Base-by-base conservation (phyloP, 2,329 filamentous ascomycete species). In the Trichoderma brevicompactum region DNA sequence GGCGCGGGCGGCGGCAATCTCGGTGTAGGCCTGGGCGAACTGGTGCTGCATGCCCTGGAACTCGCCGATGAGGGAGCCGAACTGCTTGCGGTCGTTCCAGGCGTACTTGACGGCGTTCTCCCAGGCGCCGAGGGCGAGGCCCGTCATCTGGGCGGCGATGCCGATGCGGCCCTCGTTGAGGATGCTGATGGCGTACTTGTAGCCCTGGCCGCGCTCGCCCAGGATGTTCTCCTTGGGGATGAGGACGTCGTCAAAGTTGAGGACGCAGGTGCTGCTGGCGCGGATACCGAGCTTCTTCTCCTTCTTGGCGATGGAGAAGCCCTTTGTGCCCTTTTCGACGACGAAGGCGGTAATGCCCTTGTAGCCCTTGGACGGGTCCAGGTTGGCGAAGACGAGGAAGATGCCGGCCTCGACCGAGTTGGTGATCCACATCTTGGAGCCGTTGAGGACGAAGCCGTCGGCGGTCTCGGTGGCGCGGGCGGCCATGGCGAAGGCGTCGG, bases 31-130 rank as follows among this genome's bases (percentile, higher is more conserved):
- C 80, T 99, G 95, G 2, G 95, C 95, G 69, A 99, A 90, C 82
- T 99, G 95, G 82, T 97, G 94, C 82, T 98, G 94, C 95, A 99
- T 98, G 73, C 93, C 94, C 81, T 99, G 95, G 86, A 99, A 99
- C 77, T 96, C 92, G 74, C 95, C 95, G 67, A 99, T 89, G 63
- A 96, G 86, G 75, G 92, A 85, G 70, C 95, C 94, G 76, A 99
- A 99, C 82, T 99, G 95, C 82, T 92, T 93, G 74, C 95, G 91
- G 82, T 99, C 95, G 80, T 98, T 98, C 93, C 93, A 99, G 70
- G 93, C 93, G 80, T 99, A 98, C 68, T 86, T 68, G 67, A 91
- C 94, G 34, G 95, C 95, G 75, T 98, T 97, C 78, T 97, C 94
- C 82, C 92, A 99, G 15, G 95, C 92, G 52, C 95, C 95, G 28